Evolutionary conservation across 2,329 filamentous ascomycete species (phyloP).

Genomic region (Botrytis cinerea): DNA sequence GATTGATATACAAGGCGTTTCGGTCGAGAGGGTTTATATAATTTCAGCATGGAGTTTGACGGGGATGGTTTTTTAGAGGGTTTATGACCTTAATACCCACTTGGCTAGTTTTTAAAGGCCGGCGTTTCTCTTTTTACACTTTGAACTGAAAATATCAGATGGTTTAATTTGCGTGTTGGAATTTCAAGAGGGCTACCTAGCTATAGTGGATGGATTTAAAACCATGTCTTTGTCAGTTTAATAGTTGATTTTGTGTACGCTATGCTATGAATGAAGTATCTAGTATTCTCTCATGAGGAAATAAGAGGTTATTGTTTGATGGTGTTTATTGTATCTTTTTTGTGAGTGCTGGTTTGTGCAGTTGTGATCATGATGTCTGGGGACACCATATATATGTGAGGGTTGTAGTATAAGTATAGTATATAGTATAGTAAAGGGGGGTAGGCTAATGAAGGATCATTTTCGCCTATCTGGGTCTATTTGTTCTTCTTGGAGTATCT

Average conservation of each 20-base stretch:
- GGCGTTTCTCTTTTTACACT: constrained; percentile 11
- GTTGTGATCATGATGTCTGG: too few relatives aligned
- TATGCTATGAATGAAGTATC: background rate
- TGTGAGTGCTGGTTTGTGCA: background rate
- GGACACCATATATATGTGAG: too few relatives aligned
- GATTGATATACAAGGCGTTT: constrained; percentile 16
- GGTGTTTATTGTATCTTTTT: background rate
- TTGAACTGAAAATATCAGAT: background rate
- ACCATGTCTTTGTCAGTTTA: background rate
- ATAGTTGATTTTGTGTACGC: background rate
- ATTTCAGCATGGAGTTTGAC: constrained; percentile 18
- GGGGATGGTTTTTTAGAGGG: constrained; percentile 7
- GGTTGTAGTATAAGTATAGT: too few relatives aligned
- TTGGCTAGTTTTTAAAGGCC: background rate
- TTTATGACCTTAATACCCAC: constrained; percentile 6
- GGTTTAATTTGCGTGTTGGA: background rate
- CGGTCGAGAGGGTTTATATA: background rate
- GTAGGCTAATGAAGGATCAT: too few relatives aligned
- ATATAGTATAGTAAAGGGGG: too few relatives aligned
- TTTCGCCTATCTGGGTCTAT: too few relatives aligned
- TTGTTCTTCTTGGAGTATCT: too few relatives aligned
- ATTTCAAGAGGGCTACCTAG: background rate
- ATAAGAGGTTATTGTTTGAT: background rate
- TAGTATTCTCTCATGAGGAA: background rate
- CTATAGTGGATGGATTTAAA: background rate